These are phyloP conservation scores for Botryobasidium botryosum DNA, from an alignment of 768 basidiomycete genomes.

Conservation along the genomic window DNA sequence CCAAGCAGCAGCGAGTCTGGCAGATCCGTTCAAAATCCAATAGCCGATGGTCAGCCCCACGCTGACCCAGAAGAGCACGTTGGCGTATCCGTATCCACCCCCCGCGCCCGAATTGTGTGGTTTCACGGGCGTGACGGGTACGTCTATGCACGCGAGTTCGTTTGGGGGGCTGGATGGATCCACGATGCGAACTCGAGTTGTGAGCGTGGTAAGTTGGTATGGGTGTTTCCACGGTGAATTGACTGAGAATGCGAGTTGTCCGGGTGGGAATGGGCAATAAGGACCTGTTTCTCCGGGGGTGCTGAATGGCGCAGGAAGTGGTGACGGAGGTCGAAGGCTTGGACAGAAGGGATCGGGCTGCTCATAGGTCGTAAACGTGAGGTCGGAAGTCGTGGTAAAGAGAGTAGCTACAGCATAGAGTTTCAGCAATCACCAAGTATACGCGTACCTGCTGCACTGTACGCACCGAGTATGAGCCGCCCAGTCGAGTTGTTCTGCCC, in stretches of 20 bases:
- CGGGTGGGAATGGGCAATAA: constrained; percentile 67
- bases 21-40: constrained; percentile 66
- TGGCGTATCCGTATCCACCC: constrained; percentile 44
- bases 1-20: constrained; percentile 75
- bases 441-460: constrained; percentile 4
- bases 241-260: constrained; percentile 67
- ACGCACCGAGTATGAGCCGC: constrained; percentile 52
- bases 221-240: constrained; percentile 39
- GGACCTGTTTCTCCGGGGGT: constrained; percentile 20
- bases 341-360: constrained; percentile 63
- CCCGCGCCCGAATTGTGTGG: constrained; percentile 18
- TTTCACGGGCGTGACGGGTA: constrained; percentile 51
- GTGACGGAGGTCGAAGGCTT: constrained; percentile 61
- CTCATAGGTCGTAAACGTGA: constrained; percentile 57
- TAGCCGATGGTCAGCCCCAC: constrained; percentile 62
- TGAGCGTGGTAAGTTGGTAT: constrained; percentile 66
- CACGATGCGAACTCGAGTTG: constrained; percentile 72
- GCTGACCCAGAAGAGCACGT: constrained; percentile 53
- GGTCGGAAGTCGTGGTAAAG: constrained; percentile 64
- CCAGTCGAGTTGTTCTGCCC: constrained; percentile 24
- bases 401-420: constrained; percentile 46
- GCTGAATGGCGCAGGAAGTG: constrained; percentile 30
- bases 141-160: constrained; percentile 68
- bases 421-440: constrained; percentile 10
- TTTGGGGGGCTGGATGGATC: constrained; percentile 53